Evolutionary conservation across 805 yeast species (phyloP).

Genomic region (Saturnispora saitoi): DNA sequence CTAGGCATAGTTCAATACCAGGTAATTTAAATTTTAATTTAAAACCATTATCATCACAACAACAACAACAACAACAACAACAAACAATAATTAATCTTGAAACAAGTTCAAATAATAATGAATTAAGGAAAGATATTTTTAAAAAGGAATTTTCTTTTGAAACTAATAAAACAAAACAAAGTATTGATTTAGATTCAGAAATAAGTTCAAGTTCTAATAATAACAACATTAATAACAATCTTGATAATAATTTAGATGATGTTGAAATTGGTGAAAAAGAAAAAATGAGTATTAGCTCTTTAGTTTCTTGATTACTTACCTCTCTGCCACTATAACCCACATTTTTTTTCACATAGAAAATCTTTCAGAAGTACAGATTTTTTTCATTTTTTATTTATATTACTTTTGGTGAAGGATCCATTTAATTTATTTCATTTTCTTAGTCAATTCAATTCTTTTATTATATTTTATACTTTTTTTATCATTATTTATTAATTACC

Average conservation of each 20-base stretch:
- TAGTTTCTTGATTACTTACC: background rate
- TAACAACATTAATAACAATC: background rate
- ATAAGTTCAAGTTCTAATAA: conserved; percentile 1
- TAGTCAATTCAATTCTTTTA: background rate
- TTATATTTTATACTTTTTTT: background rate
- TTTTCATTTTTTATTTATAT: too few species aligned
- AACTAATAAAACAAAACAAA: background rate
- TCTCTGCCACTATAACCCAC: too few species aligned
- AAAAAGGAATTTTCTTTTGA: conserved; percentile 24
- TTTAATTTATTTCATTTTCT: background rate
- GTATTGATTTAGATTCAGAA: background rate
- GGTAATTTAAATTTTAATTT: background rate
- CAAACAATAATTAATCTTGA: background rate
- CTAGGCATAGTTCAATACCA: background rate
- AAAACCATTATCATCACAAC: background rate
- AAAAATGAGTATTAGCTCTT: conserved; percentile 13
- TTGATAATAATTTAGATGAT: background rate
- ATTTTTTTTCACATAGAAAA: background rate
- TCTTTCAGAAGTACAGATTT: too few species aligned
- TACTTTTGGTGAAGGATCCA: background rate
- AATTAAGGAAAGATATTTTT: conserved; percentile 18
- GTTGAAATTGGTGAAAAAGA: background rate
- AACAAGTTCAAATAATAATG: background rate
- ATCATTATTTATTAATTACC: background rate
- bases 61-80: background rate